Evolutionary conservation across 1,284 basidiomycete species (phyloP).

Genomic region (Phylloporus gajari): DNA sequence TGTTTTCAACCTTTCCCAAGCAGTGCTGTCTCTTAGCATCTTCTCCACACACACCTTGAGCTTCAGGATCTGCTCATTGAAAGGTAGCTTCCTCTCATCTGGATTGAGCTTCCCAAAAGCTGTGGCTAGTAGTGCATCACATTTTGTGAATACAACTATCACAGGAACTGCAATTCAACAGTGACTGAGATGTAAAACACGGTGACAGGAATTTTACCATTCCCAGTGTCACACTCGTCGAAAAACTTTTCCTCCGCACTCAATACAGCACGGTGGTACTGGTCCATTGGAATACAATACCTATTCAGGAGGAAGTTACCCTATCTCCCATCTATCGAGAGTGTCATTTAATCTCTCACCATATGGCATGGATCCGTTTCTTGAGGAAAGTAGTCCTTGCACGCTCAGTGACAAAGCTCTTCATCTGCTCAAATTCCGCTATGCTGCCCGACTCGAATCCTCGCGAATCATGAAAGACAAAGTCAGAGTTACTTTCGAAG

Average conservation of each 20-base stretch:
- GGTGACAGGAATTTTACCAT: too few species aligned
- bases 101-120: too few species aligned
- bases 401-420: neutral
- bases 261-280: neutral
- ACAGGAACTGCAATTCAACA: too few species aligned
- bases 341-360: neutral
- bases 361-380: too few species aligned
- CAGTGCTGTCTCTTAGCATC: neutral
- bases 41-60: neutral
- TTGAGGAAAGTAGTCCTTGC: neutral
- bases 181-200: too few species aligned
- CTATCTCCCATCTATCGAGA: neutral
- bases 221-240: neutral
- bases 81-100: neutral
- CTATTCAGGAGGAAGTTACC: neutral
- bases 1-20: neutral
- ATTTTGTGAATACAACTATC: too few species aligned
- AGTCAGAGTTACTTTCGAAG: neutral
- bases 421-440: conserved; percentile 1
- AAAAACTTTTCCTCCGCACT: conserved; percentile 9
- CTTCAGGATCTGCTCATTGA: neutral
- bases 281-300: conserved; percentile 6
- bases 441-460: neutral
- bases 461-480: conserved; percentile 10
- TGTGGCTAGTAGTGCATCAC: too few species aligned